These are phyloP conservation scores for Plasmodium fragile DNA, from an alignment of 169 alveolate genomes.

Conservation along the genomic window DNA sequence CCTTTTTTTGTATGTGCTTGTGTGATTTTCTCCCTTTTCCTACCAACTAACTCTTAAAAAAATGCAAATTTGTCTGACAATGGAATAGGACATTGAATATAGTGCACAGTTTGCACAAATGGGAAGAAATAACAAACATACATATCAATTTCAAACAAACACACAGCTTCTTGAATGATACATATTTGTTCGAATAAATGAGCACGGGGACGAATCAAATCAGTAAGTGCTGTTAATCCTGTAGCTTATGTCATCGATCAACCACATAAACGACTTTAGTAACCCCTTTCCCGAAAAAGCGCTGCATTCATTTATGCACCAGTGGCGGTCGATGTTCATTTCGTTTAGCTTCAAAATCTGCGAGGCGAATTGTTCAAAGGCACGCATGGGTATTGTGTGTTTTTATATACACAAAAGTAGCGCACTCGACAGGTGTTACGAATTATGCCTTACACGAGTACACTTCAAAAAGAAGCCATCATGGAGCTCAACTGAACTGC, in stretches of 20 bases:
- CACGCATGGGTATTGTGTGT: background rate
- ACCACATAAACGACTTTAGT: conserved; percentile 95
- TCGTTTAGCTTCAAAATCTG: conserved; percentile 86
- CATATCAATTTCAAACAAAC: background rate
- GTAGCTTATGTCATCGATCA: conserved; percentile 93
- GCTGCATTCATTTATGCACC: conserved; percentile 95
- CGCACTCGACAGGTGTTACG: background rate
- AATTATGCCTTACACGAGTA: background rate
- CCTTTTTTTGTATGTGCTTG: background rate
- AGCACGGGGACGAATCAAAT: background rate
- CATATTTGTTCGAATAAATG: background rate
- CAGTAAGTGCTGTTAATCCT: conserved; percentile 85
- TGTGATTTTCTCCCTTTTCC: background rate
- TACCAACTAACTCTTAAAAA: background rate
- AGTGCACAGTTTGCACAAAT: background rate
- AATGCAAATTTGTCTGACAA: background rate
- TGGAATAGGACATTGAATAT: background rate
- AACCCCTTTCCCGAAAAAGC: conserved; percentile 96
- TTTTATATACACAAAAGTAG: background rate
- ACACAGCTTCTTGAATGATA: background rate
- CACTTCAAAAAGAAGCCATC: background rate
- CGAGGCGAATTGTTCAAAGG: background rate
- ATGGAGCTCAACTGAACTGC: background rate
- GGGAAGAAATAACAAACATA: background rate
- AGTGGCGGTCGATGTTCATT: conserved; percentile 90